Evolutionary conservation across 768 basidiomycete genomes (phyloP).

Genomic region (Xanthoconium purpureum): DNA sequence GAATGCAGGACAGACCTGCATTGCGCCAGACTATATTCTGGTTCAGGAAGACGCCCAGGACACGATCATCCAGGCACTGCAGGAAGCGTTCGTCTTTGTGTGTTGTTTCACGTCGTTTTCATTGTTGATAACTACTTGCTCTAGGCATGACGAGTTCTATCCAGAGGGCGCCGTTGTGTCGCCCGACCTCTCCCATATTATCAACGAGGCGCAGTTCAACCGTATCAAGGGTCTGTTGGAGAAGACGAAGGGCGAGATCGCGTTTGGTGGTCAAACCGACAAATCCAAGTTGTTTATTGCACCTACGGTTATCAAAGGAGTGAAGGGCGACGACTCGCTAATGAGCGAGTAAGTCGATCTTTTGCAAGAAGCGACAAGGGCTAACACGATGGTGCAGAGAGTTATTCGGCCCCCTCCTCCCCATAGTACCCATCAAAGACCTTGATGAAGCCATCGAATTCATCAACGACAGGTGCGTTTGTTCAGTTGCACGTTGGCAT

Average conservation of each 20-base stretch:
- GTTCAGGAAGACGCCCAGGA: conserved; percentile 41
- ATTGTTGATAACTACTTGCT: background rate
- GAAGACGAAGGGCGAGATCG: conserved; percentile 61
- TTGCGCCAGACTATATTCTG: conserved; percentile 56
- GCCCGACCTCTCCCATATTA: conserved; percentile 48
- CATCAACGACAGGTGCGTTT: conserved; percentile 54
- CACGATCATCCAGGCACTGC: conserved; percentile 37
- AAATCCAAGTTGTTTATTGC: conserved; percentile 59
- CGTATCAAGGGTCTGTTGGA: conserved; percentile 64
- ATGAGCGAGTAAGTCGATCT: conserved; percentile 65
- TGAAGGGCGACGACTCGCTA: conserved; percentile 60
- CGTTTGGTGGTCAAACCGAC: conserved; percentile 61
- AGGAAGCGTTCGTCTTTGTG: conserved; percentile 38
- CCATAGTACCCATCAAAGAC: conserved; percentile 67
- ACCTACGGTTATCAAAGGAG: conserved; percentile 68
- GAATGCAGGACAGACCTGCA: conserved; percentile 80
- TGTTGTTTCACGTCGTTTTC: background rate
- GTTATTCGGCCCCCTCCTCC: conserved; percentile 80
- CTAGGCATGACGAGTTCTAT: conserved; percentile 37
- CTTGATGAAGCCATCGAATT: conserved; percentile 70
- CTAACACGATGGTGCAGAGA: conserved; percentile 47
- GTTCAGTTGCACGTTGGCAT: background rate
- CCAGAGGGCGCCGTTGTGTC: conserved; percentile 43
- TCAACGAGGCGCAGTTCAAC: conserved; percentile 51
- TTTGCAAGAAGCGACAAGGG: background rate